Conservation (phyloP, 2,329 filamentous ascomycete genomes). For the Monascus ruber region DNA sequence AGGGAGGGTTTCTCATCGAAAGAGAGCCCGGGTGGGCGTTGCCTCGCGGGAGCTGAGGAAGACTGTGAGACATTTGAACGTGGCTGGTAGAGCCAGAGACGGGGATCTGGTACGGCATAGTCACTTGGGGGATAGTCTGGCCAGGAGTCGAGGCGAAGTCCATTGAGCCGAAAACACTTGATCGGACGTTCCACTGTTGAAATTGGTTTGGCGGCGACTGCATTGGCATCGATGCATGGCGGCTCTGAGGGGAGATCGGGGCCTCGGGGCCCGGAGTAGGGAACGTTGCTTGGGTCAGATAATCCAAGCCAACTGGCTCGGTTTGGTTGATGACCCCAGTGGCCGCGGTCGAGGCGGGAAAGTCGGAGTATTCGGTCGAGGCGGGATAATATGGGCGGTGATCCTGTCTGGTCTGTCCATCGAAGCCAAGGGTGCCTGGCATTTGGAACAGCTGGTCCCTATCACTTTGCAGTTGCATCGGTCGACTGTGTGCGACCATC, state of each 20-base stretch:
- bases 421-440: conserved; percentile 17
- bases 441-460: conserved; percentile 17
- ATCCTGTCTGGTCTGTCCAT: conserved; percentile 15
- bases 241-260: conserved; percentile 9
- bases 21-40: too few relatives aligned
- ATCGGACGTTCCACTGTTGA: conserved; percentile 24
- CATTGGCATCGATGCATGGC: conserved; percentile 10
- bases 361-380: conserved; percentile 18
- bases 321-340: conserved; percentile 18
- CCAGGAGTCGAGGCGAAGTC: conserved; percentile 14
- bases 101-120: conserved; percentile 19
- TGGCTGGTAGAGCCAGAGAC: conserved; percentile 12
- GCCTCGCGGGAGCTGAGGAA: conserved; percentile 2
- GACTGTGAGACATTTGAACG: conserved; percentile 12
- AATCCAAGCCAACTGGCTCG: conserved; percentile 20
- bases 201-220: conserved; percentile 12
- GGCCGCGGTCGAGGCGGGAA: conserved; percentile 15
- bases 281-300: conserved; percentile 15
- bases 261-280: conserved; percentile 11
- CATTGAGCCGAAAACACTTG: conserved; percentile 20
- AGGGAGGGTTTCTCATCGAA: conserved; percentile 11
- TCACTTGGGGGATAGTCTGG: conserved; percentile 14
- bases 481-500: conserved; percentile 8
- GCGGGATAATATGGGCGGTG: conserved; percentile 14
- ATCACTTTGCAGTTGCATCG: conserved; percentile 10